These are phyloP conservation scores for Torulaspora gathmanii DNA, from an alignment of 805 yeast species.

Conservation along the genomic window DNA sequence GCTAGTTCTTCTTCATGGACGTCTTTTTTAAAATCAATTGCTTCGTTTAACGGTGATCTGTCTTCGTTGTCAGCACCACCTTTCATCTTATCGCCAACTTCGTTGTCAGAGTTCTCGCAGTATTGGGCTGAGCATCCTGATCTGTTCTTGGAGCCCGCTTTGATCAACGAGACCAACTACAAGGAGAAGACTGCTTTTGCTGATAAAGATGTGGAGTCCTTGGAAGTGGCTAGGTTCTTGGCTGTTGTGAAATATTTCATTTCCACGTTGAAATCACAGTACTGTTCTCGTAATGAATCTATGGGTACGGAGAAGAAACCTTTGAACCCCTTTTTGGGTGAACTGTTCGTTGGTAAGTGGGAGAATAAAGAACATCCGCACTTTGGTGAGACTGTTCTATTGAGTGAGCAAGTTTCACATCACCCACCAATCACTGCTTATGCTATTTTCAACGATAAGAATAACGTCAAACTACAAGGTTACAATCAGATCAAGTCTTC, in stretches of 20 bases:
- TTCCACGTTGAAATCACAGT: constrained; percentile 86
- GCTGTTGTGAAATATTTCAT: constrained; percentile 89
- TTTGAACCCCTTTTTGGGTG: constrained; percentile 93
- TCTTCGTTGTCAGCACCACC: constrained; percentile 97
- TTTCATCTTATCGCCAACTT: constrained; percentile 85
- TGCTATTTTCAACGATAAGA: constrained; percentile 66
- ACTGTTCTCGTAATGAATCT: constrained; percentile 84
- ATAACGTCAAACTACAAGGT: constrained; percentile 71
- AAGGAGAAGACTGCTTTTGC: constrained; percentile 25
- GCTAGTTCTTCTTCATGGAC: constrained; percentile 69
- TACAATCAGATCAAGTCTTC: constrained; percentile 85
- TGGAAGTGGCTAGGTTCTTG: constrained; percentile 50
- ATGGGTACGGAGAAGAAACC: constrained; percentile 98
- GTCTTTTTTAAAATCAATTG: constrained; percentile 81
- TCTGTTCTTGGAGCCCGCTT: constrained; percentile 67
- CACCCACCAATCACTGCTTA: constrained; percentile 98
- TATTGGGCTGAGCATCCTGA: constrained; percentile 96
- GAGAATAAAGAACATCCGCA: constrained; percentile 46
- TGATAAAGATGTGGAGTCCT: constrained; percentile 41
- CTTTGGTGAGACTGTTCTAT: constrained; percentile 70
- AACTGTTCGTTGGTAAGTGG: constrained; percentile 90
- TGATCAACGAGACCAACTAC: constrained; percentile 28
- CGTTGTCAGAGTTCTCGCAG: constrained; percentile 85
- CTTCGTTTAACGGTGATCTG: constrained; percentile 89
- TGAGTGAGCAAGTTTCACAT: constrained; percentile 93